phyloP scores from a whole-genome alignment of 495 filamentous ascomycete genomes.

The Barbatosphaeria neglecta region DNA sequence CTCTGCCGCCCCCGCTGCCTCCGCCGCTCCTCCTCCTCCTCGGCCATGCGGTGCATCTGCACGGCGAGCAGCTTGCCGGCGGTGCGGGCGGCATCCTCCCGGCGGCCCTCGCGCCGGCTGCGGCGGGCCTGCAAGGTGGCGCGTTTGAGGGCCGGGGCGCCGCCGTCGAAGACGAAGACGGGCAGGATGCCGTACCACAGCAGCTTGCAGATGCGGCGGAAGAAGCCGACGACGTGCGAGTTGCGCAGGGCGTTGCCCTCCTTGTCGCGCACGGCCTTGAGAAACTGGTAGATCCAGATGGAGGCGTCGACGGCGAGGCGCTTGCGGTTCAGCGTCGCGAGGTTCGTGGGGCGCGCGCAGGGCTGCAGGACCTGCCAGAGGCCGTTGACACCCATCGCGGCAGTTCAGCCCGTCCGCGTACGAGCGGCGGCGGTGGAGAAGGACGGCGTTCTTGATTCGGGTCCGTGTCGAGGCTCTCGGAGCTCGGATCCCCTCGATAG shows the following conservation, averaged over 20 bases:
- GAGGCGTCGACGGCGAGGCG: constrained; percentile 94
- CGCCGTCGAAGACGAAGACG: constrained; percentile 97
- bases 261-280: constrained; percentile 96
- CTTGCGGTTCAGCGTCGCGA: constrained; percentile 89
- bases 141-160: constrained; percentile 80
- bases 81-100: constrained; percentile 85
- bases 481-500: not conserved
- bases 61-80: constrained; percentile 83
- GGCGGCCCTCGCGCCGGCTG: constrained; percentile 68
- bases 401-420: not conserved
- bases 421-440: not conserved
- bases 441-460: no score
- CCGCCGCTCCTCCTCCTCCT: constrained; percentile 64
- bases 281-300: constrained; percentile 99
- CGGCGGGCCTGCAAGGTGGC: constrained; percentile 77
- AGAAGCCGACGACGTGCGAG: constrained; percentile 92
- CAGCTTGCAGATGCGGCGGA: constrained; percentile 92
- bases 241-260: constrained; percentile 95
- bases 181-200: constrained; percentile 93
- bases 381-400: constrained; percentile 85
- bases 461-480: no score
- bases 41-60: constrained; percentile 79
- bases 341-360: constrained; percentile 79
- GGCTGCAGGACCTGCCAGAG: constrained; percentile 93
- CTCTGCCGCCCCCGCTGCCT: constrained; percentile 29